phyloP scores from a whole-genome alignment of 2,329 filamentous ascomycete genomes.

The Taxawa tesnikishii region DNA sequence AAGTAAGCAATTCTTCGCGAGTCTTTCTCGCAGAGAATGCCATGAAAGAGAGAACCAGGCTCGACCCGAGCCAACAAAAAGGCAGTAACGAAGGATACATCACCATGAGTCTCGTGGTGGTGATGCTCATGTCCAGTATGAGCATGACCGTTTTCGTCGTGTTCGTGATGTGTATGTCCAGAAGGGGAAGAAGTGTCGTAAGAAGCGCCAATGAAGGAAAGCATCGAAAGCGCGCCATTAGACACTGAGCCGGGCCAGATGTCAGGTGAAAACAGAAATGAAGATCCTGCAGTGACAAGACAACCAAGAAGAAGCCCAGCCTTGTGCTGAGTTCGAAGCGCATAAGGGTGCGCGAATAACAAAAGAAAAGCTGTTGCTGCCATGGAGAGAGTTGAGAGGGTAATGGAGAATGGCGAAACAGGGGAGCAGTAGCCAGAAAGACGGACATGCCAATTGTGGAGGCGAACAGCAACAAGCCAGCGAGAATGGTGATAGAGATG shows the following conservation, averaged over 20 bases:
- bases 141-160: constrained; percentile 12
- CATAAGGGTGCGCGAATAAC: constrained; percentile 27
- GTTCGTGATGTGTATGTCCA: constrained; percentile 17
- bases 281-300: constrained; percentile 16
- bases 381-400: constrained; percentile 28
- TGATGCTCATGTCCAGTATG: constrained; percentile 15
- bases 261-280: constrained; percentile 22
- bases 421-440: constrained; percentile 20
- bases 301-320: constrained; percentile 20
- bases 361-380: constrained; percentile 29
- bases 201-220: constrained; percentile 24
- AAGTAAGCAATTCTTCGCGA: constrained; percentile 96
- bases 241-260: constrained; percentile 21
- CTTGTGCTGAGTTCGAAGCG: constrained; percentile 25
- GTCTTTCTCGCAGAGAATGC: constrained; percentile 80
- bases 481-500: constrained; percentile 16
- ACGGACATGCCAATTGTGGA: constrained; percentile 23
- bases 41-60: constrained; percentile 66
- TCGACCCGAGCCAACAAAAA: constrained; percentile 59
- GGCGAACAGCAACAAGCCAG: constrained; percentile 24
- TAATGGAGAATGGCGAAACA: constrained; percentile 20
- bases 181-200: constrained; percentile 24
- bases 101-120: constrained; percentile 22
- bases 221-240: constrained; percentile 20
- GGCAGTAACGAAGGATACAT: constrained; percentile 58